phyloP scores from a whole-genome alignment of 768 basidiomycete genomes.

The Phylloporus sp. region DNA sequence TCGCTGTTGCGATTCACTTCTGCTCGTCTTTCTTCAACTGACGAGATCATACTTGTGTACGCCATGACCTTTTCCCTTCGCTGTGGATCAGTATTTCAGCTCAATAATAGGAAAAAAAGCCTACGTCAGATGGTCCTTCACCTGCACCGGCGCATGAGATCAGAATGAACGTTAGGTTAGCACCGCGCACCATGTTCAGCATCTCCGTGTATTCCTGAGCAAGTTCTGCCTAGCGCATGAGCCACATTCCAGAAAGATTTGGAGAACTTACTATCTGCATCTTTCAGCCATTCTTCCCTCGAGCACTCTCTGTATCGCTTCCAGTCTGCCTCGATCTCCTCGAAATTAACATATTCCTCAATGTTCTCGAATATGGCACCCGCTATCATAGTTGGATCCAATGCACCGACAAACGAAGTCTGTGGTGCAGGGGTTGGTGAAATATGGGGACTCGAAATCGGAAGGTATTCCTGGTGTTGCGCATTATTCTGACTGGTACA shows the following conservation, averaged over 20 bases:
- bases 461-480: constrained; percentile 15
- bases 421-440: constrained; percentile 14
- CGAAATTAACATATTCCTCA: constrained; percentile 16
- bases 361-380: constrained; percentile 19
- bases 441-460: constrained; percentile 20
- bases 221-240: constrained; percentile 15
- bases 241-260: not conserved
- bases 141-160: constrained; percentile 11
- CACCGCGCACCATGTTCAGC: constrained; percentile 18
- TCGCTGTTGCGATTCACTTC: constrained; percentile 19
- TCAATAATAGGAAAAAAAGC: not conserved
- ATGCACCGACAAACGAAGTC: not conserved
- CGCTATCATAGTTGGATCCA: constrained; percentile 10
- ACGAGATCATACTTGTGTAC: constrained; percentile 17
- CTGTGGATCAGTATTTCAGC: constrained; percentile 2
- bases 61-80: constrained; percentile 21
- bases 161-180: not conserved
- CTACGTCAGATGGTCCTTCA: constrained; percentile 29
- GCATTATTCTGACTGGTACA: not conserved
- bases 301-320: constrained; percentile 28
- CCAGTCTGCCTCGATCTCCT: constrained; percentile 21
- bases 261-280: constrained; percentile 23
- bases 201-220: constrained; percentile 15
- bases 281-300: constrained; percentile 31
- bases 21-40: constrained; percentile 19